These are phyloP conservation scores for Phyllosticta ampelicida DNA, from an alignment of 2,329 filamentous ascomycete species.

Conservation along the genomic window DNA sequence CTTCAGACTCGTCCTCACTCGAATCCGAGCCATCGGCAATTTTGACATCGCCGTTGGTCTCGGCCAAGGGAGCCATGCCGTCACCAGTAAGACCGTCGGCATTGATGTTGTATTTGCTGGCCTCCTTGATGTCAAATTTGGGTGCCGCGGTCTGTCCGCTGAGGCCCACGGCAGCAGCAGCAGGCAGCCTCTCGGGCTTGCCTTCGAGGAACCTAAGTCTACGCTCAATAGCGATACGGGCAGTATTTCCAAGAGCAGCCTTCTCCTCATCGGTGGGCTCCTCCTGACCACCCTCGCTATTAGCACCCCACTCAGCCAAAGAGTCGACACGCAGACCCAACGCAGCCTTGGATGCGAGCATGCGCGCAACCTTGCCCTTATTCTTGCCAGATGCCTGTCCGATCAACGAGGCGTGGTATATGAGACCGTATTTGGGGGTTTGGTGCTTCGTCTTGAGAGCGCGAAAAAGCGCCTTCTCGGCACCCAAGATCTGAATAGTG, in stretches of 20 bases:
- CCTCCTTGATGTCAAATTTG: constrained; percentile 88
- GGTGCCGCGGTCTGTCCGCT: constrained; percentile 49
- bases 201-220: constrained; percentile 72
- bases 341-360: constrained; percentile 86
- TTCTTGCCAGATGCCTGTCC: constrained; percentile 96
- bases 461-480: constrained; percentile 96
- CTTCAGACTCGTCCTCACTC: constrained; percentile 25
- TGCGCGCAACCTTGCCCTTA: constrained; percentile 98
- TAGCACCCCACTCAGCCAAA: constrained; percentile 60
- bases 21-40: constrained; percentile 35
- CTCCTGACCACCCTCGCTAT: constrained; percentile 20
- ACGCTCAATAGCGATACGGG: constrained; percentile 64
- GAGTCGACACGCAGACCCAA: constrained; percentile 90
- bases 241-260: constrained; percentile 63
- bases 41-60: constrained; percentile 34
- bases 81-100: constrained; percentile 72
- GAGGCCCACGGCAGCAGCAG: constrained; percentile 64
- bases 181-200: constrained; percentile 48
- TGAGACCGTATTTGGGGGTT: constrained; percentile 95
- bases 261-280: constrained; percentile 80
- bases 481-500: constrained; percentile 95
- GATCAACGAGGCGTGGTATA: constrained; percentile 59
- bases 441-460: constrained; percentile 99
- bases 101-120: constrained; percentile 87
- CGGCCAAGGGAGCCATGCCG: constrained; percentile 41